Conservation (phyloP, 2,329 filamentous ascomycete species). For the Cercospora nicotianae region DNA sequence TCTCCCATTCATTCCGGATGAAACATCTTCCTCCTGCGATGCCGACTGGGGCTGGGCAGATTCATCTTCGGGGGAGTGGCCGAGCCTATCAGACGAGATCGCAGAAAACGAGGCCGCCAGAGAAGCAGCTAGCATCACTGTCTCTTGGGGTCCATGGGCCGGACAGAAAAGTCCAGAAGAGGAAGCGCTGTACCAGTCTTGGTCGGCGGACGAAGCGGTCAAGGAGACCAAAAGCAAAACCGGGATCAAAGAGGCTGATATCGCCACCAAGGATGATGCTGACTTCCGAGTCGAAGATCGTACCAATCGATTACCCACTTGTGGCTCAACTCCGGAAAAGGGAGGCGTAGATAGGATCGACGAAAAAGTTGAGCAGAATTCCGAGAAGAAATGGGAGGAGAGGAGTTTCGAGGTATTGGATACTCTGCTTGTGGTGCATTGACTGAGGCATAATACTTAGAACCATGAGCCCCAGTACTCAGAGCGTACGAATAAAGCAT, state of each 20-base stretch:
- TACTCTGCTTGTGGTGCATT: neutral
- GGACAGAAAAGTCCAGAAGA: conserved; percentile 9
- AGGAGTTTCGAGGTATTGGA: neutral
- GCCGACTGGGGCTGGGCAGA: conserved; percentile 15
- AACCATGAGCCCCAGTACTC: neutral
- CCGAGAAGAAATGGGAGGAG: neutral
- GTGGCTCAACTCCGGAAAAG: neutral
- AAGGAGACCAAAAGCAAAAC: neutral
- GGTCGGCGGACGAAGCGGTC: neutral
- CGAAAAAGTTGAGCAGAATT: neutral
- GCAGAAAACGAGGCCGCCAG: conserved; percentile 18
- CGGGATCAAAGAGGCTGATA: neutral
- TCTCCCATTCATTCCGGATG: neutral
- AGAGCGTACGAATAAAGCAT: neutral
- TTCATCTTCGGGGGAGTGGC: conserved; percentile 1
- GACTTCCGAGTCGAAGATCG: neutral
- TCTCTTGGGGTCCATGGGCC: conserved; percentile 11
- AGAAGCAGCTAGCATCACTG: conserved; percentile 16
- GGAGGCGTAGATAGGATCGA: neutral
- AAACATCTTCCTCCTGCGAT: conserved; percentile 8
- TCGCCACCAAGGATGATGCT: neutral
- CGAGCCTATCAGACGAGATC: conserved; percentile 23
- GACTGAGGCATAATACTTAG: neutral
- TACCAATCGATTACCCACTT: neutral
- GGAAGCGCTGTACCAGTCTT: neutral